Evolutionary conservation across 2,329 filamentous ascomycete genomes (phyloP), one percentile per base, ranked within the genome.

Genomic region (Zelopaecilomyces penicillatus): DNA sequence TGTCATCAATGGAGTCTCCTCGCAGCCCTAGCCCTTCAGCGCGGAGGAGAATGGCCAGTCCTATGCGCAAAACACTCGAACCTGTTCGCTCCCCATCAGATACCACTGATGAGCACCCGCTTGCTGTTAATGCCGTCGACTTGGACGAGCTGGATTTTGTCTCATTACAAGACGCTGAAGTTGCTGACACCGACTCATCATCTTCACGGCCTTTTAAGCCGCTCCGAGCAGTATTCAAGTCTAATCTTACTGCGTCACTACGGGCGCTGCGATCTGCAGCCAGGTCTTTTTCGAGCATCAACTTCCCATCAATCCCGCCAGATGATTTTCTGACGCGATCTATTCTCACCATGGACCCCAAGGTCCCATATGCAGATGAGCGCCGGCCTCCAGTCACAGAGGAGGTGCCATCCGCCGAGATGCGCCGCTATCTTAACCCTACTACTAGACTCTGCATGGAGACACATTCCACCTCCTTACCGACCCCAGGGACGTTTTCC

Each of bases 301-400:
- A 80, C 50, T 72, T 81, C 39, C 71, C 81, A 2, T 78, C 79
- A 28, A 76, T 83, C 35, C 78, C 80, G 7, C 74, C 80, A 3
- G 80, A 84, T 55, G 80, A 84, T 58, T 76, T 84, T 44, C 68
- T 85, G 27, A 83, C 80, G 6, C 71, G 81, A 49, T 84, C 80
- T 31, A 80, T 85, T 54, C 70, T 85, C 43, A 80, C 80, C 26
- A 80, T 84, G 48, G 79, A 83, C 54, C 78, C 80, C 26, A 71
- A 74, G 43, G 77, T 83, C 12, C 80, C 80, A 1, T 85, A 80
- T 56, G 79, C 80, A 5, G 81, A 85, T 53, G 81, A 85, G 63
- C 76, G 78, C 40, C 74, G 80, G 52, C 81, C 81, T 4, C 78
- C 78, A 4, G 69, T 74, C 2, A 67, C 80, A 5, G 75, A 78